Percentiles rank a stretch among this genome's conserved stretches.
These are phyloP conservation scores for Gentiana straminea DNA, from an alignment of 257 asterid species.

Conservation along the genomic window DNA sequence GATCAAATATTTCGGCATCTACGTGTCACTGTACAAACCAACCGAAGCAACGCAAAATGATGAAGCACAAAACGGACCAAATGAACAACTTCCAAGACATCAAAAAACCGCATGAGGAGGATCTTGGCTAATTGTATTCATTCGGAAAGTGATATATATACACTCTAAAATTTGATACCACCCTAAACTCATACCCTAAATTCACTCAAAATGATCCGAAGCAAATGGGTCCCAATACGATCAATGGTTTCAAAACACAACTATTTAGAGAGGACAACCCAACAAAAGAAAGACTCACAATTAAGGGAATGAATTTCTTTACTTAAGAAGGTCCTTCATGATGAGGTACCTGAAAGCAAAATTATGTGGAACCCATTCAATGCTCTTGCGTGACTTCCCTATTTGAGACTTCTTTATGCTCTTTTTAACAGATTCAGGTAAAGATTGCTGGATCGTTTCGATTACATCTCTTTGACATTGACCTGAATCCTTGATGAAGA, in stretches of 20 bases:
- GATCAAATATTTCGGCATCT: background rate
- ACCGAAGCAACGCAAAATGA: background rate
- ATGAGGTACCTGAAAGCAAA: conserved; percentile 77
- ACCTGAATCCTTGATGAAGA: conserved; percentile 71
- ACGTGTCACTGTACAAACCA: conserved; percentile 4
- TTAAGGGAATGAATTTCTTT: conserved; percentile 8
- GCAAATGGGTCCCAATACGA: too few species aligned
- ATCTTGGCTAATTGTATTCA: too few species aligned
- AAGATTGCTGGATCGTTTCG: conserved; percentile 55
- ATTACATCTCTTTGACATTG: conserved; percentile 43
- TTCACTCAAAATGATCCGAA: too few species aligned
- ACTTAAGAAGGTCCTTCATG: conserved; percentile 67
- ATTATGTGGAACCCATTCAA: conserved; percentile 85
- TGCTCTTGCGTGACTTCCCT: conserved; percentile 47
- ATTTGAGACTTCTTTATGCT: conserved; percentile 58
- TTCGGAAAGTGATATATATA: too few species aligned
- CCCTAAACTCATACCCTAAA: too few species aligned
- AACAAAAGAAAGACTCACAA: too few species aligned
- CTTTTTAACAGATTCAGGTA: conserved; percentile 63
- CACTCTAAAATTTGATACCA: too few species aligned
- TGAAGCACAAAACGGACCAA: background rate
- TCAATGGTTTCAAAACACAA: background rate
- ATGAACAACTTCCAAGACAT: background rate
- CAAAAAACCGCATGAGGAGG: too few species aligned
- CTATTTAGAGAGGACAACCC: background rate